Percentiles rank a stretch among this genome's conserved stretches.
phyloP scores from a whole-genome alignment of 768 basidiomycete genomes.

The Lentinula guzmanii region DNA sequence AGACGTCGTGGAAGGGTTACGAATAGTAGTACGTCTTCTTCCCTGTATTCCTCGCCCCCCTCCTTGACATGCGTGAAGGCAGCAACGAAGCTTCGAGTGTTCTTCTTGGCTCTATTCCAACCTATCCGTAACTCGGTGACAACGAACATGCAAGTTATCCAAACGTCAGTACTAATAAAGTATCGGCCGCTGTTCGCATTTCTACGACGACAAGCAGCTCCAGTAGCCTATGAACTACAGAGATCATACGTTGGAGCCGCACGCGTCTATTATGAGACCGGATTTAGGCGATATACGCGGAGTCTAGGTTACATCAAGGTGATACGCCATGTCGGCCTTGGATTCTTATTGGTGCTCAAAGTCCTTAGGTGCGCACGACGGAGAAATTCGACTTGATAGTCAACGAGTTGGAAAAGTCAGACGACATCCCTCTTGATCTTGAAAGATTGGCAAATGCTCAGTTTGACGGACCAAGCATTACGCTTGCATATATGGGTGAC shows the following conservation, averaged over 20 bases:
- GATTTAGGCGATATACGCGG: slow-evolving; percentile 83
- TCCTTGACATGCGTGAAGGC: slow-evolving; percentile 42
- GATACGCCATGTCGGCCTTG: slow-evolving; percentile 7
- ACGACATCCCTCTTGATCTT: slow-evolving; percentile 30
- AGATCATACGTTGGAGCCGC: slow-evolving; percentile 79
- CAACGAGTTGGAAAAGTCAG: slow-evolving; percentile 33
- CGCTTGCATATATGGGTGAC: slow-evolving; percentile 85
- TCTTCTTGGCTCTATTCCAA: slow-evolving; percentile 79
- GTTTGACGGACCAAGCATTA: slow-evolving; percentile 75
- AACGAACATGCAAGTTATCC: slow-evolving; percentile 90
- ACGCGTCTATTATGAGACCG: slow-evolving; percentile 93
- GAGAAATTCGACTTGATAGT: slow-evolving; percentile 71
- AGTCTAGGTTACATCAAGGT: slow-evolving; percentile 79
- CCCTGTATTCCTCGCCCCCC: background rate
- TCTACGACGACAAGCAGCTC: slow-evolving; percentile 74
- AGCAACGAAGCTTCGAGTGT: slow-evolving; percentile 80
- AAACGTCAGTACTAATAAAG: slow-evolving; percentile 81
- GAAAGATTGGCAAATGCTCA: slow-evolving; percentile 62
- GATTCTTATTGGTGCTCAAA: background rate
- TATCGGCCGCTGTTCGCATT: slow-evolving; percentile 80
- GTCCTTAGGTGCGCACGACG: slow-evolving; percentile 48
- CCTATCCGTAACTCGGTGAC: slow-evolving; percentile 80
- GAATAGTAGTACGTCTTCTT: slow-evolving; percentile 67
- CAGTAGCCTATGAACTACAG: slow-evolving; percentile 83
- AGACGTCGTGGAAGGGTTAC: slow-evolving; percentile 79